Base-by-base conservation (phyloP, 305 asterid species). In the Vinca major region DNA sequence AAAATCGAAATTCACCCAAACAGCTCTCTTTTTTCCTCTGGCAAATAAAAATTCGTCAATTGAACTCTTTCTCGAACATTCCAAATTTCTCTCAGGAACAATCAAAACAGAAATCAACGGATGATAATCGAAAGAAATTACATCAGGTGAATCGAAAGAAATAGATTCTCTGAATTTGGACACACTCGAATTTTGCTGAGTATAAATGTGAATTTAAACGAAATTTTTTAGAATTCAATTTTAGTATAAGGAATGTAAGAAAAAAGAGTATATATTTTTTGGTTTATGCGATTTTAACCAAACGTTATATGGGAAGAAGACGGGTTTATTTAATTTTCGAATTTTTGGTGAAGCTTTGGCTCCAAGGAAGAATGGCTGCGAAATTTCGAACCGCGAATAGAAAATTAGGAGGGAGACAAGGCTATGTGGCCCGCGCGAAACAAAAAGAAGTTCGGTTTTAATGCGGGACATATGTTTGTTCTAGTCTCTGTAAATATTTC, bases 351-450 rank as follows among this genome's bases (percentile, higher is more conserved):
- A 72, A 70, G 73, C 72, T 86, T 84, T 82, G 91, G 89, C 86
- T 80, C 91, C 91, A 78, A 81, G 83, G 76, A 74, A 76, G 33
- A 26, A 26, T 26, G 33, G 88, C 80, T 62, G 87, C 69, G 74
- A 81, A 75, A 72, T 75, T 26, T 73, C 71, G 80, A 75, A 78
- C 74, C 63, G 67, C 62, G 62, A 73, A 72, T 62, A 41, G n/a
- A 73, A 70, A 79, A 56, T 62, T 68, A 73, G 62, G 84, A 73
- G 84, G 84, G 81, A 73, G 79, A 44, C 19, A 68, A 58, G 65
- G 68, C 40, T 20, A 4, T 37, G 49, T 67, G 69, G 70, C 71
- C 73, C 85, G 87, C 91, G 87, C 82, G 84, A 68, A 68, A 5
- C 51, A 1, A 17, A n/a, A 16, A 66, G 8, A 4, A 41, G 33